Percentiles rank a stretch among this genome's conserved stretches.
phyloP scores from a whole-genome alignment of 768 basidiomycete species.

The Auricularia sp. region DNA sequence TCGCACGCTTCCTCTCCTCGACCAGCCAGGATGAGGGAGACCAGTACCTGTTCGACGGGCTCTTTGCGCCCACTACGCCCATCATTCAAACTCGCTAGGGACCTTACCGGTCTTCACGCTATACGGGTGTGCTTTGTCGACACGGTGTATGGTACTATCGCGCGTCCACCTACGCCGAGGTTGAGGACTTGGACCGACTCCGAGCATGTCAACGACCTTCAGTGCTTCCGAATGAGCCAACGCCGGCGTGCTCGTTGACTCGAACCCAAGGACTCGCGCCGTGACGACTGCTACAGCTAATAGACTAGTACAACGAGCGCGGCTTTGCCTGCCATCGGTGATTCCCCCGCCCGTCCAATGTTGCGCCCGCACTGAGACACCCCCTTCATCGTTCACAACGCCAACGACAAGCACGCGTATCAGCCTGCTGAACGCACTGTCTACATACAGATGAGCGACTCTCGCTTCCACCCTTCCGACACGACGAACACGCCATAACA shows the following conservation, averaged over 20 bases:
- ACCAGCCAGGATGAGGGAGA: conserved; percentile 5
- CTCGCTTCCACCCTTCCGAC: no score
- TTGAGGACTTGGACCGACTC: conserved; percentile 12
- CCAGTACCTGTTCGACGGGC: conserved; percentile 12
- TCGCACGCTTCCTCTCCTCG: conserved; percentile 10
- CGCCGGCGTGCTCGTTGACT: conserved; percentile 11
- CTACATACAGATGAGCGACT: no score
- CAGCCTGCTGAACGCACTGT: conserved; percentile 7
- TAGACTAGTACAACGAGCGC: conserved; percentile 10
- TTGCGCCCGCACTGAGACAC: conserved; percentile 17
- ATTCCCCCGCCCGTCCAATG: conserved; percentile 12
- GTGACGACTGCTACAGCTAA: conserved; percentile 4
- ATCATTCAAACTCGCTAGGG: conserved; percentile 9
- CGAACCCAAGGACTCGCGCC: conserved; percentile 9
- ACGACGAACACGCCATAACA: no score
- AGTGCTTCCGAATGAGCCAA: conserved; percentile 11
- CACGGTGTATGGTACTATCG: conserved; percentile 7
- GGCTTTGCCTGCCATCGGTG: conserved; percentile 11
- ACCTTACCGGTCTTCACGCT: conserved; percentile 12
- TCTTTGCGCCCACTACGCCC: conserved; percentile 13
- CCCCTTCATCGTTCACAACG: conserved; percentile 9
- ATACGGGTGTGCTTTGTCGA: conserved; percentile 13
- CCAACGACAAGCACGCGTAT: conserved; percentile 14
- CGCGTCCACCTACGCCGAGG: conserved; percentile 15
- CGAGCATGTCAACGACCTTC: conserved; percentile 14